phyloP scores from a whole-genome alignment of 805 yeast species.

The Scheffersomyces stipitis region DNA sequence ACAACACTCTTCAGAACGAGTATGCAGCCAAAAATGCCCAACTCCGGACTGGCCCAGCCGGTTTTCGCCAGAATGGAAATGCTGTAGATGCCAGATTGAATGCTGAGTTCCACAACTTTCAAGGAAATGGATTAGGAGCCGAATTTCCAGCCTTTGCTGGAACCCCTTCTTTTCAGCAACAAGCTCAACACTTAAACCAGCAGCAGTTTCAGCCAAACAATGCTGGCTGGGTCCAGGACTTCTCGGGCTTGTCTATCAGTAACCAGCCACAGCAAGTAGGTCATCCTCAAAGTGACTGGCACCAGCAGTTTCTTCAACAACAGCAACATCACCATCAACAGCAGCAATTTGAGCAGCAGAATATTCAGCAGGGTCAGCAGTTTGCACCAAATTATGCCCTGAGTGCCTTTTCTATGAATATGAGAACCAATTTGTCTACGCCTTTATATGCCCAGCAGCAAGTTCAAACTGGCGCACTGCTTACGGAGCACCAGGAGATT shows the following conservation, averaged over 20 bases:
- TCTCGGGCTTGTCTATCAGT: conserved; percentile 23
- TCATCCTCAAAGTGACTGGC: conserved; percentile 18
- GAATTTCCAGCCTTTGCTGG: conserved; percentile 18
- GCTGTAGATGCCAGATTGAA: conserved; percentile 35
- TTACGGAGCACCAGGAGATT: conserved; percentile 27
- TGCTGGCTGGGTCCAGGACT: conserved; percentile 30
- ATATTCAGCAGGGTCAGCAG: conserved; percentile 6
- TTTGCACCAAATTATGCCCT: conserved; percentile 4
- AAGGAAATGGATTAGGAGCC: conserved; percentile 12
- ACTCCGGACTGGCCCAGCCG: conserved; percentile 1
- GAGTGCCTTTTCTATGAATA: conserved; percentile 12
- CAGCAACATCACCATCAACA: conserved; percentile 13
- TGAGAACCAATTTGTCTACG: conserved; percentile 17
- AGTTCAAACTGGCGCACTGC: conserved; percentile 3
- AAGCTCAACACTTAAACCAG: conserved; percentile 8
- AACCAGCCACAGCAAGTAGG: conserved; percentile 7
- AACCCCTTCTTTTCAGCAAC: conserved; percentile 5
- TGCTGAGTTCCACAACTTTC: conserved; percentile 38
- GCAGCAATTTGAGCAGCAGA: conserved; percentile 6
- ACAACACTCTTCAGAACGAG: conserved; percentile 40
- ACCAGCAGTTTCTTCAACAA: conserved; percentile 23
- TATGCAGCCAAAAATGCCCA: conserved; percentile 7
- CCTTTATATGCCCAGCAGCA: conserved; percentile 10
- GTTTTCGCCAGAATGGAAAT: conserved; percentile 16
- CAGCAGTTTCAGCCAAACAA: conserved; percentile 7